Evolutionary conservation across 768 basidiomycete species (phyloP).

Genomic region (Megacollybia marginata): DNA sequence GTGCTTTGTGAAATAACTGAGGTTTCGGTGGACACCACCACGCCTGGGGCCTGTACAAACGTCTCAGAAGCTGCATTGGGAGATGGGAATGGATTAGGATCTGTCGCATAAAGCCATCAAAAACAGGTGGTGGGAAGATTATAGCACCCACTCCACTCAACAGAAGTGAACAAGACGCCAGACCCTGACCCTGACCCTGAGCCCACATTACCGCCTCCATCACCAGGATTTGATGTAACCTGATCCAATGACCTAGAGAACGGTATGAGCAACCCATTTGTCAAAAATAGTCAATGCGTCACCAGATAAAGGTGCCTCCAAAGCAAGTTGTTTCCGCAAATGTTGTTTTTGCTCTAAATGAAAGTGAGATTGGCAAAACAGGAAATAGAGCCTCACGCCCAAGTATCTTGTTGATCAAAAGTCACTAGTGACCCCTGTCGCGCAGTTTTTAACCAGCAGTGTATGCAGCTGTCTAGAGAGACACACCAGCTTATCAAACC

Average conservation of each 20-base stretch:
- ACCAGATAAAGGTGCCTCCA: slow-evolving; percentile 13
- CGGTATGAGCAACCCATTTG: too few relatives aligned
- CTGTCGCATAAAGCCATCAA: neutral
- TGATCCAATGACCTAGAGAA: neutral
- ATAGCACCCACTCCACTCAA: slow-evolving; percentile 3
- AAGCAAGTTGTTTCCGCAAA: slow-evolving; percentile 11
- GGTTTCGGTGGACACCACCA: neutral
- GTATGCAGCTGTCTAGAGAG: neutral
- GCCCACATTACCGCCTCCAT: too few relatives aligned
- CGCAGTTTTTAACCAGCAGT: neutral
- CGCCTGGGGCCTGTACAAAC: neutral
- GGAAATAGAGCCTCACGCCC: slow-evolving; percentile 2
- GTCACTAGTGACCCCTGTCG: slow-evolving; percentile 6
- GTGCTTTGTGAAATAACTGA: neutral
- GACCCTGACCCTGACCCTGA: neutral
- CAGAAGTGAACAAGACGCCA: neutral
- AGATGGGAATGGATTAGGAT: slow-evolving; percentile 5
- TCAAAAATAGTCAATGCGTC: neutral
- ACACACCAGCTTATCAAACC: slow-evolving; percentile 6
- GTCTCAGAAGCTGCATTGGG: slow-evolving; percentile 3
- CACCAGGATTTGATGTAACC: neutral
- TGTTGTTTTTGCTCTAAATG: slow-evolving; percentile 3
- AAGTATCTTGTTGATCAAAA: slow-evolving; percentile 12
- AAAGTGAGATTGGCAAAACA: neutral
- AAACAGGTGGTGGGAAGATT: neutral